Percentiles rank a stretch among this genome's conserved stretches.
phyloP scores from a whole-genome alignment of 1,284 basidiomycete species.

The Heterobasidion annosum region DNA sequence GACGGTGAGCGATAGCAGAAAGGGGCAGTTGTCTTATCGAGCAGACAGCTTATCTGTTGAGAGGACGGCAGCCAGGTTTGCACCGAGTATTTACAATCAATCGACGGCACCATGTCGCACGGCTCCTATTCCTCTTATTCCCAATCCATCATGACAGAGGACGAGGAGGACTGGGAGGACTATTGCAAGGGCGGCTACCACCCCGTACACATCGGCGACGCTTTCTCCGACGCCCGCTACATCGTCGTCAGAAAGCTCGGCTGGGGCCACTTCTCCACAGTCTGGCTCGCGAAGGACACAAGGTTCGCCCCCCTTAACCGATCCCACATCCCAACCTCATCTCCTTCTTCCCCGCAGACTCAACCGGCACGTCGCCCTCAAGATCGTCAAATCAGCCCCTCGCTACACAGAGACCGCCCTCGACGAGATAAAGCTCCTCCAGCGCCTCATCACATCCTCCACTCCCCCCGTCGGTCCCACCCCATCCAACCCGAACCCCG shows the following conservation, averaged over 20 bases:
- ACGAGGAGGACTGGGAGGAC: constrained; percentile 80
- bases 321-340: background rate
- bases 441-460: constrained; percentile 87
- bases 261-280: constrained; percentile 97
- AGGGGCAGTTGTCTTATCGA: no score
- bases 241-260: constrained; percentile 92
- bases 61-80: background rate
- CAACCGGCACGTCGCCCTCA: constrained; percentile 95
- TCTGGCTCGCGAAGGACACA: constrained; percentile 85
- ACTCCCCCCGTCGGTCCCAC: constrained; percentile 52
- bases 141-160: constrained; percentile 60
- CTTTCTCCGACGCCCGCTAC: constrained; percentile 85
- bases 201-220: constrained; percentile 92
- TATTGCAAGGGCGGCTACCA: constrained; percentile 93
- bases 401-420: constrained; percentile 97
- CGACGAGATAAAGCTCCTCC: constrained; percentile 97
- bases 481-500: constrained; percentile 45
- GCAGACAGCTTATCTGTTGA: no score
- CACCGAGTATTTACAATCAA: background rate
- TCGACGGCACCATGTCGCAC: constrained; percentile 26
- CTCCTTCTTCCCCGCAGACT: constrained; percentile 40
- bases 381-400: constrained; percentile 96
- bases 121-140: constrained; percentile 46
- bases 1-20: no score
- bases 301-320: constrained; percentile 45